Percentiles rank a stretch among this genome's conserved stretches.
Conservation (phyloP, 2,329 filamentous ascomycete genomes). For the Diaporthe sp. region DNA sequence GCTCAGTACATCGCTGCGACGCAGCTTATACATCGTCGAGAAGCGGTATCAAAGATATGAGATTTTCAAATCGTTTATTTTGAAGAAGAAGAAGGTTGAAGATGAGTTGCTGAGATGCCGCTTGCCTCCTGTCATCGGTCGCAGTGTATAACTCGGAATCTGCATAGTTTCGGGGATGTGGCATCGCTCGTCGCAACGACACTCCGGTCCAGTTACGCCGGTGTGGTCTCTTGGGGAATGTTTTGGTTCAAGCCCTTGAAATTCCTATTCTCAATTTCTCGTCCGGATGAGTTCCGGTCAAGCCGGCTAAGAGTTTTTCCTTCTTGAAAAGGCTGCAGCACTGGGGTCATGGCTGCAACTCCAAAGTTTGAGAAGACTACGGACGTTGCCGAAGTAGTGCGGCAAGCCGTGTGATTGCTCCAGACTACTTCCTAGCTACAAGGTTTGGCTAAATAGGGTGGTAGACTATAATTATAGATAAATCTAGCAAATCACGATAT, state of each 20-base stretch:
- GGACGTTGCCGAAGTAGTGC: too few species aligned
- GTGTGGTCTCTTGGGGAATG: neutral
- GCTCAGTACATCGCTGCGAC: too few species aligned
- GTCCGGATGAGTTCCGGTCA: neutral
- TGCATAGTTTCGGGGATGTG: neutral
- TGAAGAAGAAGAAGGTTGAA: neutral
- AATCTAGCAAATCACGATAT: too few species aligned
- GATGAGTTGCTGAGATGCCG: neutral
- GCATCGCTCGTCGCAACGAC: neutral
- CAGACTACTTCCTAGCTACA: too few species aligned
- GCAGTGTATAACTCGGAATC: neutral
- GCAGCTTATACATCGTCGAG: slow-evolving; percentile 64
- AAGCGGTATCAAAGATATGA: slow-evolving; percentile 64
- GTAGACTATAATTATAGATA: too few species aligned
- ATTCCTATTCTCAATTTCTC: neutral
- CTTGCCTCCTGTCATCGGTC: neutral
- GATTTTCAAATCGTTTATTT: slow-evolving; percentile 65
- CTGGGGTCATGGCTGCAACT: too few species aligned
- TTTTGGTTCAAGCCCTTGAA: neutral
- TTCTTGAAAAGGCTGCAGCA: neutral
- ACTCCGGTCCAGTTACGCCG: neutral
- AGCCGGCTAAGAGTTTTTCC: slow-evolving; percentile 4
- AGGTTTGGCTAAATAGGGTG: too few species aligned
- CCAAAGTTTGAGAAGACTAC: too few species aligned
- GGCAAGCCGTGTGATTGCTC: too few species aligned